These are phyloP conservation scores for Fusarium verticillioides DNA, from an alignment of 2,329 filamentous ascomycete genomes.

Conservation along the genomic window DNA sequence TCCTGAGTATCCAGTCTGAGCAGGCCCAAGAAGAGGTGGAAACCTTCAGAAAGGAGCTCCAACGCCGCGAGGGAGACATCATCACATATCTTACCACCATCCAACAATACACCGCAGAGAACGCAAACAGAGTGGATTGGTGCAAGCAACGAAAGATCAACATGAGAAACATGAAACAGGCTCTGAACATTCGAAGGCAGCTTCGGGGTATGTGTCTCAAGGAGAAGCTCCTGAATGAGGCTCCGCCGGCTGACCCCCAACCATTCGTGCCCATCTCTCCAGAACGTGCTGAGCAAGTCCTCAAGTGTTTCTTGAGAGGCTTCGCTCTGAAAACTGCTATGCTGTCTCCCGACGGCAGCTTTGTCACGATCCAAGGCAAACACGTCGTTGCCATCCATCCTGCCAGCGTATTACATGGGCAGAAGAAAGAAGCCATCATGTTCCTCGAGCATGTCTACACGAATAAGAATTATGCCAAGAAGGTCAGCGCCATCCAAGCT, in stretches of 20 bases:
- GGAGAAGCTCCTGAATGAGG: constrained; percentile 60
- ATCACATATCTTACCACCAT: constrained; percentile 72
- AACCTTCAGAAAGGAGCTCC: constrained; percentile 65
- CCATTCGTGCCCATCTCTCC: constrained; percentile 66
- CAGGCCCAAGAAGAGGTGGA: constrained; percentile 66
- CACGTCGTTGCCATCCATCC: constrained; percentile 72
- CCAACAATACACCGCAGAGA: constrained; percentile 69
- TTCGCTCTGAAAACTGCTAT: constrained; percentile 71
- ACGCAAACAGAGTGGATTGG: constrained; percentile 65
- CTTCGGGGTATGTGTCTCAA: constrained; percentile 66
- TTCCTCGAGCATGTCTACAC: constrained; percentile 75
- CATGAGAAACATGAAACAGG: constrained; percentile 70
- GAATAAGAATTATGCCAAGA: constrained; percentile 73
- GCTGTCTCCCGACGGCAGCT: constrained; percentile 69
- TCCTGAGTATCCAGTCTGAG: constrained; percentile 68
- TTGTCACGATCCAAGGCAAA: constrained; percentile 68
- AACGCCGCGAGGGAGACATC: constrained; percentile 72
- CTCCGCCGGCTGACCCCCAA: constrained; percentile 63
- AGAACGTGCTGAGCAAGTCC: constrained; percentile 63
- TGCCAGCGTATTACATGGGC: constrained; percentile 69
- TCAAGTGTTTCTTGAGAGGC: constrained; percentile 71
- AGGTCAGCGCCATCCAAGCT: constrained; percentile 70
- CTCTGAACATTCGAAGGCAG: constrained; percentile 70
- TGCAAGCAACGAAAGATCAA: constrained; percentile 68
- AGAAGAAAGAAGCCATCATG: constrained; percentile 74